Conservation (phyloP, 2,329 filamentous ascomycete genomes). For the Fusarium coicis region DNA sequence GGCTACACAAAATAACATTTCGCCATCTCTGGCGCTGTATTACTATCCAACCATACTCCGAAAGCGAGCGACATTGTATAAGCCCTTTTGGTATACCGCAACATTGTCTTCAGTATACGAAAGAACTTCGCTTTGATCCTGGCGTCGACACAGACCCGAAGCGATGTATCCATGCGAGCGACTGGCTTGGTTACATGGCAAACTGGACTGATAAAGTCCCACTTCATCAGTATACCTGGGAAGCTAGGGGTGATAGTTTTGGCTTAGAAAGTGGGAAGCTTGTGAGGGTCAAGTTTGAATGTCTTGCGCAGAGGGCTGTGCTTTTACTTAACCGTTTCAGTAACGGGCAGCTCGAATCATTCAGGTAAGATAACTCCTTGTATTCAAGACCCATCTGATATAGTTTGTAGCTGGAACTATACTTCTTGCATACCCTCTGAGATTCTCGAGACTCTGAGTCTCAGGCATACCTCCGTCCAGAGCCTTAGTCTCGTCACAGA, state of each 20-base stretch:
- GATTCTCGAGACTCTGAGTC: background rate
- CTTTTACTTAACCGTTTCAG: background rate
- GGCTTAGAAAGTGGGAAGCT: background rate
- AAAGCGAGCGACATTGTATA: background rate
- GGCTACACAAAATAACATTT: background rate
- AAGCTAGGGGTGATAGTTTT: background rate
- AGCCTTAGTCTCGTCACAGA: background rate
- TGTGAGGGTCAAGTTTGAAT: conserved; percentile 7
- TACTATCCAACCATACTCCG: fast-evolving
- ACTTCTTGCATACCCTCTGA: background rate
- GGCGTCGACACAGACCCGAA: background rate
- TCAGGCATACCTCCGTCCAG: background rate
- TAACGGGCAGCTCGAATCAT: background rate
- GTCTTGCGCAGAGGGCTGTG: conserved; percentile 2
- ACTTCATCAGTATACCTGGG: background rate
- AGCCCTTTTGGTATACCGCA: background rate
- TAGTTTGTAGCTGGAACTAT: background rate
- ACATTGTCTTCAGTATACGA: background rate
- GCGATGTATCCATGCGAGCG: background rate
- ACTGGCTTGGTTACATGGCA: background rate
- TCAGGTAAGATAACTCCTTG: background rate
- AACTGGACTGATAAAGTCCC: background rate
- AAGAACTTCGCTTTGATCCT: background rate
- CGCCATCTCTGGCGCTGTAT: background rate
- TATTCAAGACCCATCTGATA: background rate